Evolutionary conservation across 2,329 filamentous ascomycete species (phyloP).

Genomic region (Xylariales sp.): DNA sequence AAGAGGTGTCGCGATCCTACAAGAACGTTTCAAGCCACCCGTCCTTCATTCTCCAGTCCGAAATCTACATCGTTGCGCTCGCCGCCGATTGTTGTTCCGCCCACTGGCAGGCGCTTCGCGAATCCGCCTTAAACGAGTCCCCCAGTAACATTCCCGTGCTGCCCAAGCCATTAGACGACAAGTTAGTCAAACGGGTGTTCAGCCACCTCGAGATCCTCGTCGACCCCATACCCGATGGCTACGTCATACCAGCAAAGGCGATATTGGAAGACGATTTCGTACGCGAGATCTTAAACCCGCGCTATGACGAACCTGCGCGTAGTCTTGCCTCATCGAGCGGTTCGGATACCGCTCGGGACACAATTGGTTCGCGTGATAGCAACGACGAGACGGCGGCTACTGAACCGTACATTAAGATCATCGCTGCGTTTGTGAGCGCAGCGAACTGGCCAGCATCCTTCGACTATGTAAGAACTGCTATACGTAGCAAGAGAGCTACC

Average conservation of each 20-base stretch:
- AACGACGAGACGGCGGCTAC: conserved; percentile 58
- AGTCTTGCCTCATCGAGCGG: conserved; percentile 48
- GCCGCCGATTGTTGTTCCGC: conserved; percentile 73
- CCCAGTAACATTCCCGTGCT: conserved; percentile 21
- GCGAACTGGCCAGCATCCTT: conserved; percentile 72
- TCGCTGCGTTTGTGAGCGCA: conserved; percentile 73
- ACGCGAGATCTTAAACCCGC: conserved; percentile 52
- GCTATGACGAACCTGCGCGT: conserved; percentile 43
- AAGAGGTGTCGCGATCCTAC: conserved; percentile 68
- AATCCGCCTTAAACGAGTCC: conserved; percentile 40
- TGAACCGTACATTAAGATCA: conserved; percentile 65
- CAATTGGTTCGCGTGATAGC: conserved; percentile 45
- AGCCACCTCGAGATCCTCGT: conserved; percentile 68
- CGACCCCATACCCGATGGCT: conserved; percentile 68
- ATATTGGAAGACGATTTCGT: conserved; percentile 65
- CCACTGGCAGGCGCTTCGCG: conserved; percentile 65
- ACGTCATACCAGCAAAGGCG: conserved; percentile 65
- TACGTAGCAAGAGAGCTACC: conserved; percentile 63
- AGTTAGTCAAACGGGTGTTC: conserved; percentile 65
- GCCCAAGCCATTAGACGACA: conserved; percentile 60
- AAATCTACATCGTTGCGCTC: conserved; percentile 72
- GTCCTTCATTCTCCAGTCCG: conserved; percentile 70
- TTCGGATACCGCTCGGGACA: conserved; percentile 54
- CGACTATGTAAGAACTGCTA: conserved; percentile 65
- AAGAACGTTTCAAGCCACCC: conserved; percentile 64